These are phyloP conservation scores for Knoxdaviesia proteae DNA, from an alignment of 2,329 filamentous ascomycete species.

Conservation along the genomic window DNA sequence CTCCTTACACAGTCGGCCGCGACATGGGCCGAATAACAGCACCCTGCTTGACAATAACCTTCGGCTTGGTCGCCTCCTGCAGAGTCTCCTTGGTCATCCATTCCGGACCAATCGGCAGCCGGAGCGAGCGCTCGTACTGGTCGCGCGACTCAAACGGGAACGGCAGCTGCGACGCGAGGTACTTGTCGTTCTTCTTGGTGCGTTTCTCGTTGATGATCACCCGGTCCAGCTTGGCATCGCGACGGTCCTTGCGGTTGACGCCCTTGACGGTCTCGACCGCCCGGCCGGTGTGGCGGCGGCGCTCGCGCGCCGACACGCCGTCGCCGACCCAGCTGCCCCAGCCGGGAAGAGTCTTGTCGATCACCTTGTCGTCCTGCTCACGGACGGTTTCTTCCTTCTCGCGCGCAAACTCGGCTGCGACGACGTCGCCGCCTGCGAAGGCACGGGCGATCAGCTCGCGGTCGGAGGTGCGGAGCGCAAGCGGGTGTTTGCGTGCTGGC, in stretches of 20 bases:
- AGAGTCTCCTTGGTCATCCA: constrained; percentile 95
- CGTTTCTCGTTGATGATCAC: constrained; percentile 89
- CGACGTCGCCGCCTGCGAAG: constrained; percentile 77
- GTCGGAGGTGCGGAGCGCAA: constrained; percentile 29
- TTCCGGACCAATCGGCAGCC: constrained; percentile 76
- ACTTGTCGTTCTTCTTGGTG: constrained; percentile 78
- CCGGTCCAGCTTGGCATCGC: constrained; percentile 60
- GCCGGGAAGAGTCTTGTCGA: constrained; percentile 72
- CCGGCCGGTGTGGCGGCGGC: constrained; percentile 39
- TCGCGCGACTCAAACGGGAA: constrained; percentile 73
- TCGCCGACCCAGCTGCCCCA: constrained; percentile 88
- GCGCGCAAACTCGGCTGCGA: constrained; percentile 55
- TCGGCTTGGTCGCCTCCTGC: constrained; percentile 74
- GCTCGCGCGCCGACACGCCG: constrained; percentile 52
- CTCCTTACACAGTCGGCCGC: constrained; percentile 35
- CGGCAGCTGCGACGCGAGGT: constrained; percentile 64
- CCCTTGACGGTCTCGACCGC: constrained; percentile 50
- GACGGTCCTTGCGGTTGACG: constrained; percentile 53
- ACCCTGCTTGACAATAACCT: constrained; percentile 77
- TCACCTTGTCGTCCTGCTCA: constrained; percentile 64
- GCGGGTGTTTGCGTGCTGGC: constrained; percentile 26
- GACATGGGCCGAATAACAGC: constrained; percentile 63
- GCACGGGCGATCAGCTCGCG: constrained; percentile 56
- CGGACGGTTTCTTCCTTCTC: constrained; percentile 56
- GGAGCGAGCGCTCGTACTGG: constrained; percentile 77